Base-by-base conservation (phyloP, 139 green algal species). In the Auxenochlorella protothecoides region DNA sequence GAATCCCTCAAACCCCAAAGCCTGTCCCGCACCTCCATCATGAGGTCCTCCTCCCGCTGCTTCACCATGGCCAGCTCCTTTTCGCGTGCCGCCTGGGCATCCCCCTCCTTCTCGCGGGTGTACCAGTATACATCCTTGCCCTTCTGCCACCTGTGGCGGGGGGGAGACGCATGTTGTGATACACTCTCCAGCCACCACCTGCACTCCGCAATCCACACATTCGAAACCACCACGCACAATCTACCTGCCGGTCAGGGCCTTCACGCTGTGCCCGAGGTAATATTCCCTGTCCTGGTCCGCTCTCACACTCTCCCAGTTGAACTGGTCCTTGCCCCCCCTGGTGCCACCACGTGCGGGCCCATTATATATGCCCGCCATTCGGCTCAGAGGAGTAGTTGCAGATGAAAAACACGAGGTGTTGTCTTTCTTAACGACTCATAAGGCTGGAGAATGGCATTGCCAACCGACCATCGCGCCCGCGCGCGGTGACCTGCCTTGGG, bases 81-180 rank as follows among this genome's bases (percentile, higher is more conserved):
- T 16, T 69, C 14, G 9, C 68, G 68, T 6, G 72, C 64, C 2
- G 68, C 63, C 44, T 71, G 65, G 4, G 71, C 81, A 0, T 78
- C 61, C 2, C 56, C 69, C 0, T 56, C 57, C 44, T 86, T 86
- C 4, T 84, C 80, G 5, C 84, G 74, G 0, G 85, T 90, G 64
- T 93, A 93, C 89, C 89, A 93, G 56, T 85, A 88, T 6, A 94
- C 78, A 63, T 94, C 88, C 57, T 82, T 84, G 52, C 81, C 80
- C 74, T 91, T 90, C 57, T 87, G 81, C 87, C 87, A 92, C 51
- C 86, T 74, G 63, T 52, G 27, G 27, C 27, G 27, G 27, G 27
- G 27, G 27, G 27, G 27, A 44, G 27, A 44, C 27, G 27, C 27
- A 44, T 44, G 27, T 44, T 44, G 27, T 44, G 27, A 44, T 44